Percentiles rank a stretch among this genome's conserved stretches.
Conservation (phyloP, 306 rosid genomes). For the Castanopsis chinensis region DNA sequence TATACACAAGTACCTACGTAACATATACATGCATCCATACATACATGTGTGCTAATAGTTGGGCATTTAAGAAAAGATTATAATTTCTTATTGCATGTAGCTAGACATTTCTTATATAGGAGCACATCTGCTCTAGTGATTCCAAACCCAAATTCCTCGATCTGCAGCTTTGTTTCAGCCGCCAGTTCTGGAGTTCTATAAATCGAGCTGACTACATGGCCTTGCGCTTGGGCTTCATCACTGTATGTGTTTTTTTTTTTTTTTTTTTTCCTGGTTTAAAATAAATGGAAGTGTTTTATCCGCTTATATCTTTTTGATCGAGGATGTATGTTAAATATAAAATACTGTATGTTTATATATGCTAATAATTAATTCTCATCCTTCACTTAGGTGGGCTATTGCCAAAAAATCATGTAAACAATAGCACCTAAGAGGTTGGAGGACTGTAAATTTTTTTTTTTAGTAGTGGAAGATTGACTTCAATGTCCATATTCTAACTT, state of each 20-base stretch:
- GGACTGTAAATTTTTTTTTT: not conserved
- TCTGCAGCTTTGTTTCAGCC: conserved; percentile 91
- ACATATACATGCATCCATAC: not conserved
- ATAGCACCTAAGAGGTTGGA: not conserved
- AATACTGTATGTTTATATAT: not conserved
- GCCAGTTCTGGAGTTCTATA: conserved; percentile 95
- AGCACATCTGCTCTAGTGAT: not conserved
- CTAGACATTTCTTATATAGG: not conserved
- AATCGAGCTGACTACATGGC: conserved; percentile 83
- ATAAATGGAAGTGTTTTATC: not conserved
- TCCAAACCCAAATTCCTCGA: conserved; percentile 6
- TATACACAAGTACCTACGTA: too few relatives aligned
- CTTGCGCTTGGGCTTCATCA: conserved; percentile 82
- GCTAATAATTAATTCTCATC: not conserved
- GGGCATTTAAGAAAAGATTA: not conserved
- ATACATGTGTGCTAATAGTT: not conserved
- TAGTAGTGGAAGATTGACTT: too few relatives aligned
- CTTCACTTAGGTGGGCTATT: not conserved
- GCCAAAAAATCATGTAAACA: not conserved
- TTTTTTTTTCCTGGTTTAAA: conserved; percentile 8
- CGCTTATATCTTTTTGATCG: not conserved
- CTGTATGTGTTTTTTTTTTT: conserved; percentile 33
- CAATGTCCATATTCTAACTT: too few relatives aligned
- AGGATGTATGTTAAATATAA: not conserved
- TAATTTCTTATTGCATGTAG: not conserved